These are phyloP conservation scores for Talaromyces sp. DNA, from an alignment of 2,329 filamentous ascomycete species.

Conservation along the genomic window DNA sequence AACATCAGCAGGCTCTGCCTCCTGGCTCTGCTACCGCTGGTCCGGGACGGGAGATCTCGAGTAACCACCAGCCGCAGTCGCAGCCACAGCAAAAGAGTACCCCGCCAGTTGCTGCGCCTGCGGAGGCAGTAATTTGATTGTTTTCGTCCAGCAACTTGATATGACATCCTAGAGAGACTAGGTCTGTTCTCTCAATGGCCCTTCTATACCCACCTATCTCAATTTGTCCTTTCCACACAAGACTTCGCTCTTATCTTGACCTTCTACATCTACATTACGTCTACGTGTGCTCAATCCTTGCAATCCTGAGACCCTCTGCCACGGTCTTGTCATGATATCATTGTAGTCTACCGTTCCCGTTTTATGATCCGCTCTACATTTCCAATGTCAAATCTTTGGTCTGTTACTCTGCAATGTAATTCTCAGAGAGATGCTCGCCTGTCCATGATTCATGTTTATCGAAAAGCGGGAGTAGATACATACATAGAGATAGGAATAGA, in stretches of 20 bases:
- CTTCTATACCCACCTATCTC: conserved; percentile 25
- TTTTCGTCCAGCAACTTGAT: not conserved
- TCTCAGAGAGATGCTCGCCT: not conserved
- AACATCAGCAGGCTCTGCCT: conserved; percentile 39
- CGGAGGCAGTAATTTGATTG: conserved; percentile 24
- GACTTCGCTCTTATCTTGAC: conserved; percentile 3
- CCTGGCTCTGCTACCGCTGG: conserved; percentile 40
- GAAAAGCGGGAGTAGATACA: conserved; percentile 7
- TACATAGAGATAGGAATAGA: not conserved
- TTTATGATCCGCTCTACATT: conserved; percentile 5
- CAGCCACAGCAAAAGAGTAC: conserved; percentile 13
- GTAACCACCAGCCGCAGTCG: conserved; percentile 10
- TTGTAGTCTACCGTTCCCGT: conserved; percentile 24
- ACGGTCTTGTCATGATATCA: conserved; percentile 23
- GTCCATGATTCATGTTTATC: not conserved
- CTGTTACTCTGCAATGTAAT: not conserved
- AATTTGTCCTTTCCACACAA: not conserved
- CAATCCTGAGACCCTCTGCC: conserved; percentile 5
- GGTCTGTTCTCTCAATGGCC: not conserved
- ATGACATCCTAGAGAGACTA: not conserved
- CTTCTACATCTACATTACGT: not conserved
- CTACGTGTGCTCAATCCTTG: conserved; percentile 11
- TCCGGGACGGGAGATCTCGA: conserved; percentile 31
- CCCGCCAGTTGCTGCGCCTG: conserved; percentile 26
- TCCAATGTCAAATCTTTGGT: not conserved